phyloP scores from a whole-genome alignment of 352 stramenopile genomes.

The Pythium scleroteichum region DNA sequence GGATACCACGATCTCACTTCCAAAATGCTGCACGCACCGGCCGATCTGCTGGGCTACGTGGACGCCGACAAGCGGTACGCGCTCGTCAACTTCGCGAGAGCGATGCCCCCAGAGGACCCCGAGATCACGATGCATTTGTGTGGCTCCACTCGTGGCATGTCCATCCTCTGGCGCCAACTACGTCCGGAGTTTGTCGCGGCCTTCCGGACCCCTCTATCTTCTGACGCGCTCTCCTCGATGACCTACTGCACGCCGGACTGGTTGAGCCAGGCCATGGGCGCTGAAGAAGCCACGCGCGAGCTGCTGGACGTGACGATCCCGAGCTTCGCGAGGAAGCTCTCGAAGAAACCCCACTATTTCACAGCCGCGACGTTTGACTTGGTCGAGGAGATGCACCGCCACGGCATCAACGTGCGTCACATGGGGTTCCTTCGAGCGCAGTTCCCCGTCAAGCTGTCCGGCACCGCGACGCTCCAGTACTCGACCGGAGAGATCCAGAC shows the following conservation, averaged over 20 bases:
- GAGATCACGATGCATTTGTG: conserved; percentile 74
- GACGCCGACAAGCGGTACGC: conserved; percentile 54
- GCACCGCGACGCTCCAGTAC: conserved; percentile 81
- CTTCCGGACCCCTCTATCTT: conserved; percentile 58
- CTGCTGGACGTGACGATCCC: conserved; percentile 80
- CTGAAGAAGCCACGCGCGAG: conserved; percentile 71
- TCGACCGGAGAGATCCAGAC: conserved; percentile 77
- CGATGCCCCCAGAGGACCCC: conserved; percentile 89
- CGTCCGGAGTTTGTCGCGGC: conserved; percentile 81
- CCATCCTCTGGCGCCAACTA: conserved; percentile 91
- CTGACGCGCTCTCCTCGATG: conserved; percentile 84
- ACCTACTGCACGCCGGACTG: conserved; percentile 89
- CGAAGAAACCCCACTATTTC: conserved; percentile 58
- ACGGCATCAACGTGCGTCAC: conserved; percentile 91
- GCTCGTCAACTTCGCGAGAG: conserved; percentile 83
- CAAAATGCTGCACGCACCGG: conserved; percentile 74
- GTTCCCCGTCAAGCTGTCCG: conserved; percentile 77
- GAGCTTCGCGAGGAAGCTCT: conserved; percentile 78
- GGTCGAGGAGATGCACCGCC: conserved; percentile 81
- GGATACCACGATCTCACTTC: conserved; percentile 88
- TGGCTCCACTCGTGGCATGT: conserved; percentile 79
- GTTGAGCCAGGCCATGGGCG: conserved; percentile 63
- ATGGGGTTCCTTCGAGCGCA: conserved; percentile 78
- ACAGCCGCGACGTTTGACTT: conserved; percentile 51
- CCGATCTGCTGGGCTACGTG: conserved; percentile 83